Base-by-base conservation (phyloP, 345 rosid species). In the Hibiscus syriacus region DNA sequence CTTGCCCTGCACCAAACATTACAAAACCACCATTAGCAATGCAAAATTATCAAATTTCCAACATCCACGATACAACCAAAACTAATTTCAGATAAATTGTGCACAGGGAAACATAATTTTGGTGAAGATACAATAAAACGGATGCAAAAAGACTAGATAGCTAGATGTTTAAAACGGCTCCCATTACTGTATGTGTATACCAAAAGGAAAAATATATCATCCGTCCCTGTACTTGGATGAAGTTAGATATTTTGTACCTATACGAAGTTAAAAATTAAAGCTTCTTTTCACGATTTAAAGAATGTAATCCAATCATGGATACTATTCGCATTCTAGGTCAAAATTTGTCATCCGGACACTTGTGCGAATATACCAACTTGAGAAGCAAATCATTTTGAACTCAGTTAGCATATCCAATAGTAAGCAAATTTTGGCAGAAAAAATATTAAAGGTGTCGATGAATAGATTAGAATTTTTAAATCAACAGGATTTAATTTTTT, bases 1-100 rank as follows among this genome's bases (percentile, higher is more conserved):
- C 72, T 94, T 94, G 50, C 90, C 92, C 99, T 94, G 77, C 48
- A 53, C 36, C 52, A 67, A 20, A 54, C 9, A 54, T 1, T 8
- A 67, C 8, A 13, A 66, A 66, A 52, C 13, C 41, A 66, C 46
- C 12, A 32, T 60, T 27, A 60, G 46, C 58, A 66, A 66, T 13
- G 36, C 4, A 11, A 9, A 17, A 0, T 66, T 36, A 52, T 46
- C 10, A 64, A 60, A 60, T 36, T 50, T 23, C 66, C 50, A 62
- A 49, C 23, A 30, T n/a, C 54, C 98, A 0, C 12, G 27, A n/a
- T n/a, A n/a, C n/a, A n/a, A n/a, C n/a, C n/a, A n/a, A n/a, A n/a
- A n/a, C n/a, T n/a, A n/a, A n/a, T n/a, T n/a, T n/a, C n/a, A n/a
- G n/a, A n/a, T n/a, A n/a, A n/a, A n/a, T n/a, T n/a, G n/a, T n/a